Conservation (phyloP, 148 eudicot genomes). For the Camellia granthamiana region DNA sequence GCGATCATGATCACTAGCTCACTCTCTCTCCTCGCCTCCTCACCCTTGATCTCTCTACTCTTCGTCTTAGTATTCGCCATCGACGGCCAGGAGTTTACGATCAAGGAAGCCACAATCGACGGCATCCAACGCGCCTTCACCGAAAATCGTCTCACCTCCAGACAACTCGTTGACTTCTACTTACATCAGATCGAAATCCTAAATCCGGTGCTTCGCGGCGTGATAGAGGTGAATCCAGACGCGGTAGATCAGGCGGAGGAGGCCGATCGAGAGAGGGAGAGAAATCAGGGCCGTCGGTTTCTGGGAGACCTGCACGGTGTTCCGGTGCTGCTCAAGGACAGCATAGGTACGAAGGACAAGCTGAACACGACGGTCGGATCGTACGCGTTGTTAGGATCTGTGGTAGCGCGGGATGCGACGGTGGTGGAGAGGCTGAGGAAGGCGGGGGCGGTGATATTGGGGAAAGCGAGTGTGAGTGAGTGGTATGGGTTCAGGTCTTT, state of each 20-base stretch:
- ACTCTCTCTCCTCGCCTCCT: constrained; percentile 12
- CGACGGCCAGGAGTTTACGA: constrained; percentile 24
- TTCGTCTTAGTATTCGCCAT: constrained; percentile 7
- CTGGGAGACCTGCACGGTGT: constrained; percentile 54
- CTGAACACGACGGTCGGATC: constrained; percentile 72
- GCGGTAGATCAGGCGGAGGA: constrained; percentile 44
- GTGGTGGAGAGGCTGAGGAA: constrained; percentile 56
- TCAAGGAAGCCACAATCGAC: constrained; percentile 50
- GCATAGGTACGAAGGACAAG: constrained; percentile 45
- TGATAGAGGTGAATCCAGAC: constrained; percentile 65
- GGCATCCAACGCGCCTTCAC: constrained; percentile 46
- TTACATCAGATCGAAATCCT: constrained; percentile 40
- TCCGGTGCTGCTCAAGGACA: constrained; percentile 70
- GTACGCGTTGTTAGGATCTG: constrained; percentile 63
- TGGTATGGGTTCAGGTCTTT: constrained; percentile 53
- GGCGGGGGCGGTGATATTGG: constrained; percentile 54
- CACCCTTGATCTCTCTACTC: background rate
- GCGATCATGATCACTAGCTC: background rate
- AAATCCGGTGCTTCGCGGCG: constrained; percentile 45
- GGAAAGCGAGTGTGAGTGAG: constrained; percentile 65
- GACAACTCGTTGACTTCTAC: constrained; percentile 53
- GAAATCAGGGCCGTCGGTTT: background rate
- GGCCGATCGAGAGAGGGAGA: constrained; percentile 42
- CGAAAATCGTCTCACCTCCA: constrained; percentile 43
- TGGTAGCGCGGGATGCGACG: constrained; percentile 54